Evolutionary conservation across 768 basidiomycete genomes (phyloP), one percentile per base, ranked within the genome.

Genomic region (Lactarius psammicola): DNA sequence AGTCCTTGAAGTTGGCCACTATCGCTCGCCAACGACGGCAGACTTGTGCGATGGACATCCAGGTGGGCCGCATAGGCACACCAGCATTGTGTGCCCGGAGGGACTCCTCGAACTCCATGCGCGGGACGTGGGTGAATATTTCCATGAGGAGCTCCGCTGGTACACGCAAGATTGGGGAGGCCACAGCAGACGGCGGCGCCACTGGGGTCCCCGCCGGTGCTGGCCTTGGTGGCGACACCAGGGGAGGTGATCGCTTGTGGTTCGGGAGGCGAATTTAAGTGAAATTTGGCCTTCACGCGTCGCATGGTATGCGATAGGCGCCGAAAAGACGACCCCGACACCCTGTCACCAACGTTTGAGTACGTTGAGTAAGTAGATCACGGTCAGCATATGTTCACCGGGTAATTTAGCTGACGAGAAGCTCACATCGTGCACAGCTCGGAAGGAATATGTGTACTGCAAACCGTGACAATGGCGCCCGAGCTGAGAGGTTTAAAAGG

Each of bases 51-150:
- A 66, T 57, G 28, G 55, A 34, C 30, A 57, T 56, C 60, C 55
- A 66, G 10, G 26, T 56, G 10, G 55, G 64, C 34, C 7, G 17
- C 13, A 28, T n/a, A 18, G 20, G 42, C 33, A 33, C 31, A 18
- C 33, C 10, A 20, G 31, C 18, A 33, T 0, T 10, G 11, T 3
- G 18, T 9, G 30, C 31, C 20, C 8, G 34, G 44, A 64, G 49
- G 17, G 58, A 61, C 13, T 65, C 64, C 11, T 65, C 55, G 11
- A 66, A 66, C 33, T 62, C 36, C n/a, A 61, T 49, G 30, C 60
- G 60, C 3, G 65, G 65, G n/a, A 66, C 55, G 7, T 33, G 65
- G n/a, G 17, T n/a, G 38, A 66, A 62, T 38, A 66, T 57, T n/a
- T 38, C 55, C 8, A 23, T 40, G 46, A 66, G 65, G 46, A 61